phyloP scores from a whole-genome alignment of 1,139 yeast species.

The Petasospora fabianii region DNA sequence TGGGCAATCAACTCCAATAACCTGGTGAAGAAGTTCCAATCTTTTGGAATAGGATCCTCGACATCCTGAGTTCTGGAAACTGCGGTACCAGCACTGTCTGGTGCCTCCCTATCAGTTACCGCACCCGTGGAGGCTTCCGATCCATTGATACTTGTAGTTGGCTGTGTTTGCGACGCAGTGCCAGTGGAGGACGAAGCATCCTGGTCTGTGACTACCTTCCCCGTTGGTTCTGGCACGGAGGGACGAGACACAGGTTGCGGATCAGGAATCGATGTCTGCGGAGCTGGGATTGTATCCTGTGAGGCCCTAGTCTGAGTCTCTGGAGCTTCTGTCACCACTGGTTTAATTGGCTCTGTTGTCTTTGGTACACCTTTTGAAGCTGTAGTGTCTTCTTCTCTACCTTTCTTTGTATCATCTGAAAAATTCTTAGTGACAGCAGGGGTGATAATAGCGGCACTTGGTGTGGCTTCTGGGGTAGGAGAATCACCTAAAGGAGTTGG shows the following conservation, averaged over 20 bases:
- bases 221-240: slow-evolving; percentile 1
- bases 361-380: slow-evolving; percentile 9
- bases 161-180: too few relatives aligned
- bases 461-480: background rate
- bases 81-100: too few relatives aligned
- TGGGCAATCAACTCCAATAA: slow-evolving; percentile 20
- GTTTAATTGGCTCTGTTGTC: too few relatives aligned
- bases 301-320: background rate
- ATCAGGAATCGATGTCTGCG: background rate
- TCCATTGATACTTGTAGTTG: too few relatives aligned
- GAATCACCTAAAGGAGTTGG: slow-evolving; percentile 19
- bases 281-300: slow-evolving; percentile 1
- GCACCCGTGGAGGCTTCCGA: too few relatives aligned
- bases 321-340: too few relatives aligned
- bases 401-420: too few relatives aligned
- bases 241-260: background rate
- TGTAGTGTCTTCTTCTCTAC: background rate
- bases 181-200: too few relatives aligned
- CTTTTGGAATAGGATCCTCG: slow-evolving; percentile 3
- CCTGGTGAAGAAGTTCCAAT: slow-evolving; percentile 21
- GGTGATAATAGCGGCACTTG: slow-evolving; percentile 1
- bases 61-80: too few relatives aligned
- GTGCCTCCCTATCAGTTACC: too few relatives aligned
- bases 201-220: background rate
- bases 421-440: background rate